Evolutionary conservation across 2,329 filamentous ascomycete genomes (phyloP).

Genomic region (Dactylellina haptotyla): DNA sequence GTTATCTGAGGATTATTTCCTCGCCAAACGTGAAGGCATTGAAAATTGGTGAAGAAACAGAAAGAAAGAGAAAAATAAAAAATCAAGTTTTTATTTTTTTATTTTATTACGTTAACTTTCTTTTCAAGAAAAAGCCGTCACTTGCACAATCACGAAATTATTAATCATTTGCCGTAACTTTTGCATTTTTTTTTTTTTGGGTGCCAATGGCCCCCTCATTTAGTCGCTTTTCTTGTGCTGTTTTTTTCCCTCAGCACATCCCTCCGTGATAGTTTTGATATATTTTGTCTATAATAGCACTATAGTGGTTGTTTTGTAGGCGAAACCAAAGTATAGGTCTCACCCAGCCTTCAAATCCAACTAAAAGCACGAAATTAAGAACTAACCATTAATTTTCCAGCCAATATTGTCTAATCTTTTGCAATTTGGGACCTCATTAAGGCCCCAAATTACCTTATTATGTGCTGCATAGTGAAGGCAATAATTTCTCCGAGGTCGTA

Average conservation of each 20-base stretch:
- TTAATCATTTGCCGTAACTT: too few relatives aligned
- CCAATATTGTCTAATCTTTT: conserved; percentile 18
- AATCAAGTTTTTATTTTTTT: too few relatives aligned
- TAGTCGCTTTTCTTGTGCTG: background rate
- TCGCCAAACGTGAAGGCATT: conserved; percentile 28
- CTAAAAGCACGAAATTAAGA: background rate
- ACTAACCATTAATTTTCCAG: background rate
- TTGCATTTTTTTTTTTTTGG: background rate
- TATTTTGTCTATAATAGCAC: too few relatives aligned
- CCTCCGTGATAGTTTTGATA: too few relatives aligned
- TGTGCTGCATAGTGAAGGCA: conserved; percentile 29
- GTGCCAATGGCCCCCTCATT: background rate
- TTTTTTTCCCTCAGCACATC: conserved; percentile 1
- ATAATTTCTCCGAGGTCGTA: conserved; percentile 29
- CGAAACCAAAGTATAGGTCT: background rate
- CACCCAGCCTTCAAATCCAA: background rate
- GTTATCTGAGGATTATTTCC: conserved; percentile 22
- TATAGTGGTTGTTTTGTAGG: background rate
- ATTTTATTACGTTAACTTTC: too few relatives aligned
- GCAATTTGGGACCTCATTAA: background rate
- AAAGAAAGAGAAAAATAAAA: too few relatives aligned
- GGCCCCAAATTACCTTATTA: conserved; percentile 3
- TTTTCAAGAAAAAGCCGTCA: too few relatives aligned
- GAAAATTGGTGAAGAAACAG: background rate
- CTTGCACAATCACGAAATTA: too few relatives aligned